Base-by-base conservation (phyloP, 768 basidiomycete species). In the Podaxis sp. region DNA sequence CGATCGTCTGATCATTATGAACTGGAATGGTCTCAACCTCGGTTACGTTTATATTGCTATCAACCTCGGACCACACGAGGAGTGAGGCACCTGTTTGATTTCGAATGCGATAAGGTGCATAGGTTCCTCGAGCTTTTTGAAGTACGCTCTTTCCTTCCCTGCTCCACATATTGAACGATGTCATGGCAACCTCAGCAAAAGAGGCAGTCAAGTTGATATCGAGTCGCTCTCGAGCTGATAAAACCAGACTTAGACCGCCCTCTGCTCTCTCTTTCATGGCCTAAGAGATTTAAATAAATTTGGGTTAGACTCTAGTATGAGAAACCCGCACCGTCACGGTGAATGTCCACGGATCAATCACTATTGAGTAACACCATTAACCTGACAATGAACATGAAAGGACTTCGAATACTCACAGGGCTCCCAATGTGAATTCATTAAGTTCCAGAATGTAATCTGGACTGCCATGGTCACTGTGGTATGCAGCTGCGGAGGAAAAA, bases 391-490 rank as follows among this genome's bases (percentile, higher is more conserved):
- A 22, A 30, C 19, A 40, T n/a, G 46, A 59, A 2, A 42, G 36
- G 36, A 24, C 53, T 4, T 12, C 33, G 42, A 60, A 12, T 0
- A 76, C 88, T 66, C 70, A 92, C 91, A 73, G 33, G 97, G 96
- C 75, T 99, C 97, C 95, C 97, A 99, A 70, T 99, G 95, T 53
- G 97, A 99, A 71, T 97, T 98, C 24, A 89, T 88, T 55, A 99
- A 75, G 74, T 99, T 99, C 93, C 95, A 99, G 70, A 97, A 99
- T 63, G 88, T 94, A 72, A 97, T 89, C 55, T 89, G 87, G 2
- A 87, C 88, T 24, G 89, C 87, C 69, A 98, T 79, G 0, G 90
- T 88, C 0, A 92, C 90, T 5, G 89, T 87, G 4, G 93, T 92
- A 71, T 90, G 89, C 51, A 99, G 76, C 96, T 98, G 65, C 46